Evolutionary conservation across 345 rosid genomes (phyloP).

Genomic region (Populus ilicifolia): DNA sequence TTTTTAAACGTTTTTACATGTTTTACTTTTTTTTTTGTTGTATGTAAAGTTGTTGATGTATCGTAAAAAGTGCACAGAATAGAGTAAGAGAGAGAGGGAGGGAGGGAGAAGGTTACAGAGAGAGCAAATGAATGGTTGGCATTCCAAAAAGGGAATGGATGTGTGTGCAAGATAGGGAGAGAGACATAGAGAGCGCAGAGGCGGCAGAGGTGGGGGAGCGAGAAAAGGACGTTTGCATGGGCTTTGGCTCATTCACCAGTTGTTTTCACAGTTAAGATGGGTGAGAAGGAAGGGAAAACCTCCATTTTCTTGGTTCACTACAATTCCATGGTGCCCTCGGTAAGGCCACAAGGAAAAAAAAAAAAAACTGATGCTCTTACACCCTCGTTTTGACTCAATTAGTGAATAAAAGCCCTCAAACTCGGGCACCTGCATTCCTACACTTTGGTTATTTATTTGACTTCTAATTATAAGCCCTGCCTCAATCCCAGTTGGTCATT

Average conservation of each 20-base stretch:
- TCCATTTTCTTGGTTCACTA: constrained; percentile 54
- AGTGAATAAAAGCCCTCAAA: constrained; percentile 28
- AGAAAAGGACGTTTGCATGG: constrained; percentile 99
- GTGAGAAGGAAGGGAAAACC: background rate
- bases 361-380: background rate
- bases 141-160: constrained; percentile 16
- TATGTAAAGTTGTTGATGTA: constrained; percentile 13
- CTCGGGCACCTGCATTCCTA: constrained; percentile 19
- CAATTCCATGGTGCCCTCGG: constrained; percentile 35
- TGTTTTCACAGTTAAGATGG: constrained; percentile 67
- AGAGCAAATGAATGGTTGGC: constrained; percentile 23
- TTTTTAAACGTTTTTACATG: background rate
- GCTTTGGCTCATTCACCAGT: constrained; percentile 86
- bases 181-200: constrained; percentile 39
- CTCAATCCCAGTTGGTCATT: background rate
- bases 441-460: background rate
- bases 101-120: background rate
- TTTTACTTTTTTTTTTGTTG: constrained; percentile 4
- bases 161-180: constrained; percentile 20
- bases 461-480: background rate
- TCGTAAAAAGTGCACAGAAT: constrained; percentile 10
- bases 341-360: background rate
- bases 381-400: background rate
- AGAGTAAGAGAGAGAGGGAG: constrained; percentile 5
- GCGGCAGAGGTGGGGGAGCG: constrained; percentile 82